phyloP scores from a whole-genome alignment of 2,329 filamentous ascomycete species.

The Ascosphaera acerosa region DNA sequence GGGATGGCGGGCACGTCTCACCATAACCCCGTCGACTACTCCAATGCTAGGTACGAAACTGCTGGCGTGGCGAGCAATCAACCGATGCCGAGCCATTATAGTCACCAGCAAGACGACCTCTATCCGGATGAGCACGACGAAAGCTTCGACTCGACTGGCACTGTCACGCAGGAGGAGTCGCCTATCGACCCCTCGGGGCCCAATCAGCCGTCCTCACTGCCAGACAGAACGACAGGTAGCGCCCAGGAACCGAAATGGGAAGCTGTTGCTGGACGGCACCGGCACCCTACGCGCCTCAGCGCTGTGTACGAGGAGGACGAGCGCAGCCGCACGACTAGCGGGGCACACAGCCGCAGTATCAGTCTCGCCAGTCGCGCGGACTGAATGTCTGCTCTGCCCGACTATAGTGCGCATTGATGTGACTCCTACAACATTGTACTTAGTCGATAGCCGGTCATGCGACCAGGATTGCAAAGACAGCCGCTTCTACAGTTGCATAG shows the following conservation, averaged over 20 bases:
- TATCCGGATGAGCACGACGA: conserved; percentile 1
- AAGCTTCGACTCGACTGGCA: conserved; percentile 1
- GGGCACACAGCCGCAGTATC: neutral
- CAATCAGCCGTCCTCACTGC: too few species aligned
- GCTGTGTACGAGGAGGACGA: conserved; percentile 77
- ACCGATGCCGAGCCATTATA: neutral
- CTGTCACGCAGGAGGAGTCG: conserved; percentile 1
- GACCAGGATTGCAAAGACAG: too few species aligned
- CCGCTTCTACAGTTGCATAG: too few species aligned
- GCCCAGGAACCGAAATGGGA: conserved; percentile 38
- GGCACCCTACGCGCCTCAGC: conserved; percentile 68
- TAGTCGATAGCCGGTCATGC: too few species aligned
- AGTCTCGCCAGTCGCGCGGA: conserved; percentile 24
- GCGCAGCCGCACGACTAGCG: conserved; percentile 29
- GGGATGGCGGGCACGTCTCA: neutral
- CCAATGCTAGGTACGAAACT: neutral
- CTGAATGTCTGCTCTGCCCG: too few species aligned
- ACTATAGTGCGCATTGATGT: too few species aligned
- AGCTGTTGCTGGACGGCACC: conserved; percentile 42
- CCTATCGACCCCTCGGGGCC: neutral
- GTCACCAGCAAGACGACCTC: neutral
- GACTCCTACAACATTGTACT: too few species aligned
- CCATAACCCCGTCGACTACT: neutral
- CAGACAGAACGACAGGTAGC: neutral
- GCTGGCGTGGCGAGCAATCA: neutral